Conservation (phyloP, 1,284 basidiomycete species). For the Rhodotorula sp. region DNA sequence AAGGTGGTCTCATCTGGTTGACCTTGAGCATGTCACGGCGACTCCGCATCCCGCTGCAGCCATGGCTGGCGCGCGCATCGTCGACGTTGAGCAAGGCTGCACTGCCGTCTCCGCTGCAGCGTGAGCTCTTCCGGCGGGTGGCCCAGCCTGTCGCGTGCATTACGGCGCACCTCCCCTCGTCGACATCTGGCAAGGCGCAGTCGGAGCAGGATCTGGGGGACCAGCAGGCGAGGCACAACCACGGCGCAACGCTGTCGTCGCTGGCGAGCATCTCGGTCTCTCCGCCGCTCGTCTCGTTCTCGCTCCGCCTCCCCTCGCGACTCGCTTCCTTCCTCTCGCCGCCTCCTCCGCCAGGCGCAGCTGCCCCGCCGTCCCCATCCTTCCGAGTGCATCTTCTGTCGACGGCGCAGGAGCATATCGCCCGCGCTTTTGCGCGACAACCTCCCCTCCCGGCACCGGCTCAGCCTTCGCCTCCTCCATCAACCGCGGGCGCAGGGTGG, state of each 20-base stretch:
- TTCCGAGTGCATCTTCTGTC: constrained; percentile 42
- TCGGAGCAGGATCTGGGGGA: not conserved
- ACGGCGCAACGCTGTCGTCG: constrained; percentile 88
- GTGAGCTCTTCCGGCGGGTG: constrained; percentile 39
- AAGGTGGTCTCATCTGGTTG: not conserved
- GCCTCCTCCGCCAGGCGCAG: not conserved
- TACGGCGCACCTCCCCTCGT: constrained; percentile 30
- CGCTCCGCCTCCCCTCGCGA: constrained; percentile 80
- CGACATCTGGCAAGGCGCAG: not conserved
- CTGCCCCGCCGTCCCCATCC: not conserved
- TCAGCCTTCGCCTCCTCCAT: constrained; percentile 18
- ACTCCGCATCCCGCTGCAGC: constrained; percentile 4
- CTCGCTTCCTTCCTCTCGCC: constrained; percentile 59
- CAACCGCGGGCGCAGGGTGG: not conserved
- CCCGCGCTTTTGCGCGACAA: constrained; percentile 43
- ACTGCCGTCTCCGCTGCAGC: constrained; percentile 19
- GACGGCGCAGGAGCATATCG: constrained; percentile 32
- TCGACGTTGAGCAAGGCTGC: not conserved
- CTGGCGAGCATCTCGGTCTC: constrained; percentile 87
- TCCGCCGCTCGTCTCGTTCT: constrained; percentile 84
- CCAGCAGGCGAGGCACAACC: constrained; percentile 48
- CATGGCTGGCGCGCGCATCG: constrained; percentile 5
- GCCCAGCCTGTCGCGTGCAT: constrained; percentile 46
- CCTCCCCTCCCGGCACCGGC: constrained; percentile 32
- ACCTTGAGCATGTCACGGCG: constrained; percentile 4